A percentile compares a stretch with the other conserved stretches of the same genome.
phyloP scores from a whole-genome alignment of 768 basidiomycete genomes.

The Dacryopinax spathularia region DNA sequence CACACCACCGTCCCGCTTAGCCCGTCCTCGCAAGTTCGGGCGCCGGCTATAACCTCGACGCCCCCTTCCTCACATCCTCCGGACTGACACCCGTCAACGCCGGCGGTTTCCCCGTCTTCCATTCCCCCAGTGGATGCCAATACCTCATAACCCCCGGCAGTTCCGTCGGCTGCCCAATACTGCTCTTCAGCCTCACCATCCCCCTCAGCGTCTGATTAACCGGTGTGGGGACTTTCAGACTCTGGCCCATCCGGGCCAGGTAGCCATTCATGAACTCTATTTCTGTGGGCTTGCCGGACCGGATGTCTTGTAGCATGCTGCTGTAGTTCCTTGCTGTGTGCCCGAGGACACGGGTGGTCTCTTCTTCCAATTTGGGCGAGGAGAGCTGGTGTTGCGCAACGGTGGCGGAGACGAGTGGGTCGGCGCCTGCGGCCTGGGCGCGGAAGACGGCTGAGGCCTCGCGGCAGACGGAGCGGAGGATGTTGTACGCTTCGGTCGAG shows the following conservation, averaged over 20 bases:
- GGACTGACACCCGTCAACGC: too few species aligned
- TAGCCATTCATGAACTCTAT: slow-evolving; percentile 76
- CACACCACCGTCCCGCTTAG: too few species aligned
- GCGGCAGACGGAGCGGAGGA: slow-evolving; percentile 43
- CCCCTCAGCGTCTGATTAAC: slow-evolving; percentile 21
- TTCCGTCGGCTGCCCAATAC: not conserved
- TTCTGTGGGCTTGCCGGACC: slow-evolving; percentile 50
- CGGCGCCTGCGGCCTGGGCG: slow-evolving; percentile 18
- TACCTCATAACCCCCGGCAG: not conserved
- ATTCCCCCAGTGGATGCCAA: not conserved
- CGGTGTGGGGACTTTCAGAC: slow-evolving; percentile 44
- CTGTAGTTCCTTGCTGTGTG: slow-evolving; percentile 56
- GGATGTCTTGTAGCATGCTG: slow-evolving; percentile 66
- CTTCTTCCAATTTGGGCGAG: slow-evolving; percentile 33
- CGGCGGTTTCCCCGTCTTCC: too few species aligned
- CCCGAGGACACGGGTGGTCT: slow-evolving; percentile 44
- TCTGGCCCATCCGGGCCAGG: slow-evolving; percentile 45
- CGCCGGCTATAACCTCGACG: too few species aligned
- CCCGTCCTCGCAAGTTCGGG: too few species aligned
- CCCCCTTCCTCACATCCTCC: too few species aligned
- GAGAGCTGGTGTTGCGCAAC: slow-evolving; percentile 32
- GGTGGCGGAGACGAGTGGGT: slow-evolving; percentile 27
- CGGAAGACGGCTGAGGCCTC: slow-evolving; percentile 57
- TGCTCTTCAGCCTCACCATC: slow-evolving; percentile 21
- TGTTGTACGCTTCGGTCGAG: slow-evolving; percentile 28